phyloP scores from a whole-genome alignment of 768 basidiomycete genomes.

The Mycena leptocephala region DNA sequence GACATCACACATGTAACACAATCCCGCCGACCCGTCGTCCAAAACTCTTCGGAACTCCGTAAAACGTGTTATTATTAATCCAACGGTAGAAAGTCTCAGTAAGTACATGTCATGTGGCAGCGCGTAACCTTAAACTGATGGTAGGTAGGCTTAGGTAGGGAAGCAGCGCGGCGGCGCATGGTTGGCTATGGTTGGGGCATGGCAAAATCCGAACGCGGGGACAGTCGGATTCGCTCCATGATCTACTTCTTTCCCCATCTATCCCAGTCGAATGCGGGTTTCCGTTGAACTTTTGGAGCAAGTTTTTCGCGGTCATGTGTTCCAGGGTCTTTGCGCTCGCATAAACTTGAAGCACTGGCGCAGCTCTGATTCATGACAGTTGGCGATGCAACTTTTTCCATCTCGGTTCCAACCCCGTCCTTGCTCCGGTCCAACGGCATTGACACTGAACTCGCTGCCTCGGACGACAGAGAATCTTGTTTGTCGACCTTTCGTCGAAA shows the following conservation, averaged over 20 bases:
- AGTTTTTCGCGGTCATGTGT: background rate
- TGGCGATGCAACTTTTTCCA: background rate
- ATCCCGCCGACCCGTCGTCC: no score
- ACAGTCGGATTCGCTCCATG: no score
- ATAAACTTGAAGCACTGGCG: background rate
- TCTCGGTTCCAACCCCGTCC: background rate
- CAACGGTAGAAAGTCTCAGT: no score
- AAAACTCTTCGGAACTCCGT: no score
- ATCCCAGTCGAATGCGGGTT: slow-evolving; percentile 36
- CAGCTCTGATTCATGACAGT: background rate
- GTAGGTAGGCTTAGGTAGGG: no score
- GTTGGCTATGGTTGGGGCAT: no score
- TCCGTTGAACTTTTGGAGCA: background rate
- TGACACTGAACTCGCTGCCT: background rate
- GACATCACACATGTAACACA: no score
- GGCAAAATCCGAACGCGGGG: no score
- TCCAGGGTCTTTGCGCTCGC: background rate
- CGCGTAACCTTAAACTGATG: no score
- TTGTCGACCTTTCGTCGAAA: slow-evolving; percentile 26
- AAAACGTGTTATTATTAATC: no score
- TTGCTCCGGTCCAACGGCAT: background rate
- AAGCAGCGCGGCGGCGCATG: no score
- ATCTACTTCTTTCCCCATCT: slow-evolving; percentile 34
- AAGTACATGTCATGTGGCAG: background rate
- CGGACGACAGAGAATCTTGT: background rate